phyloP scores from a whole-genome alignment of 225 moss, liverwort and hornwort genomes.

The Polytrichum commune region DNA sequence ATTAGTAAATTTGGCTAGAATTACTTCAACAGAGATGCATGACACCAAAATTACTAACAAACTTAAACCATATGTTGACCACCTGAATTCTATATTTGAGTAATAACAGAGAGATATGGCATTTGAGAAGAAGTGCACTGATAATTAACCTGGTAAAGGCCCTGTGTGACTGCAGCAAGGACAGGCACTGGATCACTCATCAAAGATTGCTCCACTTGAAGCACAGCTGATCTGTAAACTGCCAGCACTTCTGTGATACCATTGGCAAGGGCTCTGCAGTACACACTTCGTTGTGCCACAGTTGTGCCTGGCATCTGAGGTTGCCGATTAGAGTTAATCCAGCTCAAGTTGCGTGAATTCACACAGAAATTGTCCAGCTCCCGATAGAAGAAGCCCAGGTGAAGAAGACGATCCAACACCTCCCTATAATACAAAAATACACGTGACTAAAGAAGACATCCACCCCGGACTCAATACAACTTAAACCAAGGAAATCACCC shows the following conservation, averaged over 20 bases:
- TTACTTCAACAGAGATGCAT: too few relatives aligned
- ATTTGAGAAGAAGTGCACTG: neutral
- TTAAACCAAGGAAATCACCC: too few relatives aligned
- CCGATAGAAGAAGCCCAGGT: conserved; percentile 85
- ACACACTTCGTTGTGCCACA: conserved; percentile 68
- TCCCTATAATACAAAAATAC: conserved; percentile 31
- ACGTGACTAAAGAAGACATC: too few relatives aligned
- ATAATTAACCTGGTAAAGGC: conserved; percentile 73
- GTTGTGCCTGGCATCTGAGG: conserved; percentile 27
- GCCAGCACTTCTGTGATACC: conserved; percentile 90
- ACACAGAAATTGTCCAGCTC: conserved; percentile 86
- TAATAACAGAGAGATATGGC: too few relatives aligned
- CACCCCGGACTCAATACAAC: too few relatives aligned
- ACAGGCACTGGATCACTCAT: conserved; percentile 95
- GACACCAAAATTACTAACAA: too few relatives aligned
- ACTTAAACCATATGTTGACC: too few relatives aligned
- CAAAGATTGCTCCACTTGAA: conserved; percentile 86
- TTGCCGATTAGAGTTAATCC: conserved; percentile 72
- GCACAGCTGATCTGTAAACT: conserved; percentile 90
- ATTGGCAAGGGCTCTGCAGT: conserved; percentile 92
- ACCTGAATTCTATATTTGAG: too few relatives aligned
- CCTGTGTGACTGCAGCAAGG: conserved; percentile 87
- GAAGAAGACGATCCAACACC: conserved; percentile 76
- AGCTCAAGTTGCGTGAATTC: conserved; percentile 87
- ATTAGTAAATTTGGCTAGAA: too few relatives aligned